phyloP scores from a whole-genome alignment of 2,329 filamentous ascomycete species.

The Xylogone sp. region DNA sequence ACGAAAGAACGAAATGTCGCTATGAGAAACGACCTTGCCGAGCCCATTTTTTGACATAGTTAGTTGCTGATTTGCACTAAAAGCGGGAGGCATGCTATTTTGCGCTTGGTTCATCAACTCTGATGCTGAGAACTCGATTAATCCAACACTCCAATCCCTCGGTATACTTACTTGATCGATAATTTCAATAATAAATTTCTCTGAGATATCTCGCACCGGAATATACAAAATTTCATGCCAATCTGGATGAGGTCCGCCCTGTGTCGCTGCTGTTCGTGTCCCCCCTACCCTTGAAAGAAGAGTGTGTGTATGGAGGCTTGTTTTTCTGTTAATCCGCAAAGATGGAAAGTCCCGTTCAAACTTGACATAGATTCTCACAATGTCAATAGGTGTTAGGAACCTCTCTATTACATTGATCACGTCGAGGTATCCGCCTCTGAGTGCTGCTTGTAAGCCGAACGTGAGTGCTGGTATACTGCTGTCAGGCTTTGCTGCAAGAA shows the following conservation, averaged over 20 bases:
- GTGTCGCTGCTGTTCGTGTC: conserved; percentile 88
- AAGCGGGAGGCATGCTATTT: too few relatives aligned
- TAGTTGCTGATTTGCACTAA: too few relatives aligned
- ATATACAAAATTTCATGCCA: conserved; percentile 97
- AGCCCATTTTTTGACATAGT: too few relatives aligned
- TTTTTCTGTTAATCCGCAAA: conserved; percentile 92
- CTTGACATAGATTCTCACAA: conserved; percentile 91
- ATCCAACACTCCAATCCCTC: conserved; percentile 83
- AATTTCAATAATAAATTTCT: conserved; percentile 87
- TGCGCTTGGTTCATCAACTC: conserved; percentile 79
- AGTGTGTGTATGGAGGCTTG: conserved; percentile 89
- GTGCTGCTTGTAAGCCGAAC: too few relatives aligned
- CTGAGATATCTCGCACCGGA: conserved; percentile 78
- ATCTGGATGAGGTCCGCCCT: conserved; percentile 91
- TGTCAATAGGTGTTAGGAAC: conserved; percentile 89
- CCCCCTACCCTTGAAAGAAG: conserved; percentile 88
- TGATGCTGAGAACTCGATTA: conserved; percentile 71
- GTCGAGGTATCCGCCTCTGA: too few relatives aligned
- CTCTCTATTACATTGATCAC: conserved; percentile 80
- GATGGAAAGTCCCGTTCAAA: conserved; percentile 81
- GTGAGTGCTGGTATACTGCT: too few relatives aligned
- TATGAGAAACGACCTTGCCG: too few relatives aligned
- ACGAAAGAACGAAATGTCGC: conserved; percentile 88
- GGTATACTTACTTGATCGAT: conserved; percentile 95
- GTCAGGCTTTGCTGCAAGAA: too few relatives aligned